Evolutionary conservation across 768 basidiomycete species (phyloP), one percentile per base, ranked within the genome.

Genomic region (Neoboletus brunneissimus): DNA sequence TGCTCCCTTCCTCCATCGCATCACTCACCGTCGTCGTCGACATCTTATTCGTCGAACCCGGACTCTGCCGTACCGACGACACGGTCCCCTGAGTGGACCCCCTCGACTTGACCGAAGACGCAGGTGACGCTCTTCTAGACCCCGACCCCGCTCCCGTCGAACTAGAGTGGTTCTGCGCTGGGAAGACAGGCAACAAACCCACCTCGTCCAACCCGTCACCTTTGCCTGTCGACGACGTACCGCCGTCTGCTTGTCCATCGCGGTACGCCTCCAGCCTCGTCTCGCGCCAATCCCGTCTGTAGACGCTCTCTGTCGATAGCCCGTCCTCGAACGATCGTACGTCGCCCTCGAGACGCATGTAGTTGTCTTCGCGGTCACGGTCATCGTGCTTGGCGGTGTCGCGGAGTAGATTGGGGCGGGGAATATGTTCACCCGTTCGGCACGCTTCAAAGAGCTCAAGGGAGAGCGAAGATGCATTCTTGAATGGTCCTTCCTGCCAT

Each of bases 281-380:
- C 70, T 91, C 89, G 47, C 88, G 77, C 88, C 88, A 91, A 67
- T 91, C 90, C 27, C 89, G 78, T 54, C 79, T 77, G 67, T 89
- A 89, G 4, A 89, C 60, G 55, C 77, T 84, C 63, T 91, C 88
- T 0, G 78, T 73, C 0, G 78, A 76, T 8, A 87, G 62, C 0
- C 81, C 82, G 59, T 90, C 89, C 65, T 88, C 84, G 57, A 91
- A 87, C 12, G 76, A 73, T n/a, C 81, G 76, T 10, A 84, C 61
- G 51, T 79, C 78, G 13, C 76, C 75, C 56, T 82, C 76, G 42
- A 74, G 64, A 13, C 63, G 64, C 60, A 48, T 50, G 29, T 45
- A 48, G 38, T 51, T 12, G 31, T 37, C 40, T 61, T 53, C 61
- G n/a, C 55, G 7, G 7, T 69, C 60, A 50, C 55, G 7, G 7